phyloP scores from a whole-genome alignment of 768 basidiomycete species.

The Hypholoma fasciculare region DNA sequence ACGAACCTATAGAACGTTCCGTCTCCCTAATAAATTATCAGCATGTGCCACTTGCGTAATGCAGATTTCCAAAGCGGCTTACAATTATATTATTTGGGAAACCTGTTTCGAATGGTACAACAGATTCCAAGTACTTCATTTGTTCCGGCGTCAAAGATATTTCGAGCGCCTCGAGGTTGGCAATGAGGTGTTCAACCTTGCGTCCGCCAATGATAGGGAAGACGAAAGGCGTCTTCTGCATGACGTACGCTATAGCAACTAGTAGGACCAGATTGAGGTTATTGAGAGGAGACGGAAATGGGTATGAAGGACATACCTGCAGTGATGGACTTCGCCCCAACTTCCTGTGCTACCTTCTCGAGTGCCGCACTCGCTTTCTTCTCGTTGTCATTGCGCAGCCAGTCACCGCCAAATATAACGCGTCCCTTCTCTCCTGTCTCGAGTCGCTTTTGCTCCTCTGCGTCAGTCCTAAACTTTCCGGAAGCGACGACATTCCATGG shows the following conservation, averaged over 20 bases:
- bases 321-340: slow-evolving; percentile 47
- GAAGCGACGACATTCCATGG: slow-evolving; percentile 34
- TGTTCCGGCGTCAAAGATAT: slow-evolving; percentile 46
- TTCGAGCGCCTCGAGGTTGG: slow-evolving; percentile 51
- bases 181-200: slow-evolving; percentile 50
- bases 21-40: slow-evolving; percentile 3
- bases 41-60: background rate
- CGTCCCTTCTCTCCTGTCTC: slow-evolving; percentile 42
- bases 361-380: slow-evolving; percentile 40
- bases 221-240: slow-evolving; percentile 53
- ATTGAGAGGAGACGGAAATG: no score
- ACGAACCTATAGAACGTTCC: slow-evolving; percentile 12
- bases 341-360: slow-evolving; percentile 49
- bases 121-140: slow-evolving; percentile 43
- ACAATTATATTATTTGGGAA: slow-evolving; percentile 41
- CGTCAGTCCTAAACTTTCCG: slow-evolving; percentile 57
- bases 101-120: slow-evolving; percentile 44
- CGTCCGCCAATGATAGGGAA: slow-evolving; percentile 54
- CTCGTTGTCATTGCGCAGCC: slow-evolving; percentile 50
- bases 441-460: slow-evolving; percentile 30
- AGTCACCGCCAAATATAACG: slow-evolving; percentile 24
- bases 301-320: slow-evolving; percentile 34
- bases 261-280: background rate
- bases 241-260: slow-evolving; percentile 56
- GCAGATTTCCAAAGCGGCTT: slow-evolving; percentile 5